These are phyloP conservation scores for Usnea hakonensis DNA, from an alignment of 495 filamentous ascomycete species.

Conservation along the genomic window DNA sequence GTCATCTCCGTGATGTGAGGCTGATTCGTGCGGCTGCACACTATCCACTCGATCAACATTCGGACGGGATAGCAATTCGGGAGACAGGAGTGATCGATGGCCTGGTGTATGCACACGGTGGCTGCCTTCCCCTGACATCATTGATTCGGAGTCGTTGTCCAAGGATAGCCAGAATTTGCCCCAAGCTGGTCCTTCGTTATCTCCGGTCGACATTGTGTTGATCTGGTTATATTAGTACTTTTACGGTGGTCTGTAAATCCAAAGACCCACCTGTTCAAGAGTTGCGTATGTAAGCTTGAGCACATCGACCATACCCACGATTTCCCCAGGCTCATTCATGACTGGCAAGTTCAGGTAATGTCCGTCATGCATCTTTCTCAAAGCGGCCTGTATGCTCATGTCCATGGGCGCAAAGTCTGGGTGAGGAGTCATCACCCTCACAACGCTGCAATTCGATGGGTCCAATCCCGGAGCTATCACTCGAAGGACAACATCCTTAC, in stretches of 20 bases:
- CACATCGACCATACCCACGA: conserved; percentile 98
- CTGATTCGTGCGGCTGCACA: conserved; percentile 86
- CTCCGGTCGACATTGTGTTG: conserved; percentile 66
- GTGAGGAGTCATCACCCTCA: conserved; percentile 97
- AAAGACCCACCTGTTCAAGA: conserved; percentile 73
- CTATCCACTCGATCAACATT: conserved; percentile 64
- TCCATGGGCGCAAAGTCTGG: conserved; percentile 97
- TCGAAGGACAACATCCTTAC: conserved; percentile 96
- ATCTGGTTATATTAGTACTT: conserved; percentile 41
- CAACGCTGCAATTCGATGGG: conserved; percentile 90
- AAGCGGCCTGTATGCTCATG: conserved; percentile 96
- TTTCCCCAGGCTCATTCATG: conserved; percentile 95
- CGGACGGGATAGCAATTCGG: conserved; percentile 53
- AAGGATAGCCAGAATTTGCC: conserved; percentile 99
- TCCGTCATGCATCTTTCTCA: conserved; percentile 99
- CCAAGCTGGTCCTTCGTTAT: conserved; percentile 95
- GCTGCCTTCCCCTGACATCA: conserved; percentile 80
- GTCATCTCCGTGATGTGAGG: conserved; percentile 81
- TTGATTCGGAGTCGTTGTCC: conserved; percentile 92
- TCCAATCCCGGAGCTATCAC: conserved; percentile 96
- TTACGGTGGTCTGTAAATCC: conserved; percentile 7
- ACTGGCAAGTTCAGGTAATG: conserved; percentile 97
- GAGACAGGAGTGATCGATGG: conserved; percentile 65
- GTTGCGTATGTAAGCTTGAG: conserved; percentile 97
- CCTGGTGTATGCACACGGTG: conserved; percentile 53